Percentiles rank a stretch among this genome's conserved stretches.
These are phyloP conservation scores for Cyclotella choctawhatcheeana DNA, from an alignment of 108 stramenopile genomes.

Conservation along the genomic window DNA sequence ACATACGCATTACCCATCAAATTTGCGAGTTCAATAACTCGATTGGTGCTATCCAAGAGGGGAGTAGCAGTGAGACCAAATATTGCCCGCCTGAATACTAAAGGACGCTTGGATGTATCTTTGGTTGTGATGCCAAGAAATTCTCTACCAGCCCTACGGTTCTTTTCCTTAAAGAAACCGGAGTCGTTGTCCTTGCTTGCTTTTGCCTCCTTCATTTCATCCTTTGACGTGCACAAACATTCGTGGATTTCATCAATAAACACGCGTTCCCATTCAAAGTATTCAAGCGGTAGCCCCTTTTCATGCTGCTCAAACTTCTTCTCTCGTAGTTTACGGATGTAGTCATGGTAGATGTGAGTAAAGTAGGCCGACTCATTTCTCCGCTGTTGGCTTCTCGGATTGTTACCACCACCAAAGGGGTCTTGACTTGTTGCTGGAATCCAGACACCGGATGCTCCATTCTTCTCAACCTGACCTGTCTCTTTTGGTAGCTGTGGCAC, in stretches of 20 bases:
- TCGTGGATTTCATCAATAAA: conserved; percentile 85
- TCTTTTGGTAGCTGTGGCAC: conserved; percentile 50
- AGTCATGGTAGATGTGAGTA: conserved; percentile 59
- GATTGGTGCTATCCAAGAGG: conserved; percentile 65
- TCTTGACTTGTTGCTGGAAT: conserved; percentile 62
- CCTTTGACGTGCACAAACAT: conserved; percentile 57
- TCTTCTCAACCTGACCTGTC: conserved; percentile 54
- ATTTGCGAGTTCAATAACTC: conserved; percentile 79
- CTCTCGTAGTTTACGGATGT: conserved; percentile 59
- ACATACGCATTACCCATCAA: conserved; percentile 79
- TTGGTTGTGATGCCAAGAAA: conserved; percentile 71
- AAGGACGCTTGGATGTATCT: conserved; percentile 59
- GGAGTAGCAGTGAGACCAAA: conserved; percentile 84
- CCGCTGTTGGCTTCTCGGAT: conserved; percentile 53
- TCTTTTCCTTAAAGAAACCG: conserved; percentile 52
- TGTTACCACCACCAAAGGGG: conserved; percentile 61
- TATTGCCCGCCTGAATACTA: conserved; percentile 52
- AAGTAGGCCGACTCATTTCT: conserved; percentile 66
- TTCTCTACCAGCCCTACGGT: conserved; percentile 62
- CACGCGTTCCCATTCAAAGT: conserved; percentile 76
- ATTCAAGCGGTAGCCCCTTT: conserved; percentile 78
- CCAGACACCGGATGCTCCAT: conserved; percentile 65
- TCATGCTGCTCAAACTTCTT: conserved; percentile 55
- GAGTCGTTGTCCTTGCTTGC: conserved; percentile 35
- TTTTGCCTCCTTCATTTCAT: conserved; percentile 51